Conservation (phyloP, 371 early-diverging fungal genomes). For the Mortierella sp. region DNA sequence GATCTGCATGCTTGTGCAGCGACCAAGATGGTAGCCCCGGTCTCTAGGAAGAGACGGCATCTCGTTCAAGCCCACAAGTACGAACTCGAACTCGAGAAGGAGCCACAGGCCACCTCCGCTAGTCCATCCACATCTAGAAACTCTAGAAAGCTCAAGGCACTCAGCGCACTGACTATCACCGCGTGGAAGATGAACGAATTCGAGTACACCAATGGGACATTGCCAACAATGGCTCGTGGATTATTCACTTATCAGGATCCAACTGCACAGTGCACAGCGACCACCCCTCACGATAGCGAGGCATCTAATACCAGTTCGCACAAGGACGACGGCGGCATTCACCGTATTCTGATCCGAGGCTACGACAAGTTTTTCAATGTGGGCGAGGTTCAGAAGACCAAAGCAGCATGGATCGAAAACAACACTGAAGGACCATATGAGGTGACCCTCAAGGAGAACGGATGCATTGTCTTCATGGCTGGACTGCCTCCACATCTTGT, state of each 20-base stretch:
- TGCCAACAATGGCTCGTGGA: conserved; percentile 87
- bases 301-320: not conserved
- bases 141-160: not conserved
- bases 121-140: not conserved
- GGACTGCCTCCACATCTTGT: conserved; percentile 64
- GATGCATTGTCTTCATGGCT: conserved; percentile 91
- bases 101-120: not conserved
- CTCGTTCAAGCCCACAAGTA: conserved; percentile 35
- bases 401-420: conserved; percentile 57
- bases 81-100: conserved; percentile 24
- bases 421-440: conserved; percentile 89
- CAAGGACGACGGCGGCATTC: conserved; percentile 14
- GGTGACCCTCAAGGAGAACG: conserved; percentile 94
- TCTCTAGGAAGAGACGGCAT: conserved; percentile 19
- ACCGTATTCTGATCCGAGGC: conserved; percentile 80
- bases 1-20: conserved; percentile 16
- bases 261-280: not conserved
- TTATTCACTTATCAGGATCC: conserved; percentile 72
- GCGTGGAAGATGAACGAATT: conserved; percentile 74
- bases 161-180: conserved; percentile 23
- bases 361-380: conserved; percentile 97
- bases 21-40: conserved; percentile 7
- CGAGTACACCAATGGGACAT: conserved; percentile 46
- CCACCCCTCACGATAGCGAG: not conserved
- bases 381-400: conserved; percentile 67